Conservation (phyloP, 371 early-diverging fungal species). For the Choanephora cucurbitarum region DNA sequence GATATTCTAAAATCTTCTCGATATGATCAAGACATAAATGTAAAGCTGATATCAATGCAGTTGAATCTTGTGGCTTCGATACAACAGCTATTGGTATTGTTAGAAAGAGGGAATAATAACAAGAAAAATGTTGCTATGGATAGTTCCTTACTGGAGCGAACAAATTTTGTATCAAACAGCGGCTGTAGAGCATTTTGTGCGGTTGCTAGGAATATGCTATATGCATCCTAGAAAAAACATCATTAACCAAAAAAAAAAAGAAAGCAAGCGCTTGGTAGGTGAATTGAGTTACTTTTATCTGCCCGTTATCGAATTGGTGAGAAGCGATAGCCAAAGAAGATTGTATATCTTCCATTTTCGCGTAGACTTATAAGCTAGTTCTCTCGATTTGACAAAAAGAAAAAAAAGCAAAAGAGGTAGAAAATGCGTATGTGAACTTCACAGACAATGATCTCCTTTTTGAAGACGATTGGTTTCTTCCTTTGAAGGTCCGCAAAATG, state of each 20-base stretch:
- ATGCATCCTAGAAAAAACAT: constrained; percentile 23
- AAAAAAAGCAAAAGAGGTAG: not conserved
- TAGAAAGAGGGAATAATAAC: not conserved
- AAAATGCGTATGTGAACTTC: not conserved
- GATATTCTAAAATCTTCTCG: constrained; percentile 27
- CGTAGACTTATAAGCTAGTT: not conserved
- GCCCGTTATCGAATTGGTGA: constrained; percentile 25
- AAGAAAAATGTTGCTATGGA: not conserved
- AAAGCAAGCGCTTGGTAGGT: not conserved
- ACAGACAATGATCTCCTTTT: not conserved
- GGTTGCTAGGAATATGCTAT: constrained; percentile 21
- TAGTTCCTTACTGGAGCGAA: constrained; percentile 28
- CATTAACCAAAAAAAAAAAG: no score
- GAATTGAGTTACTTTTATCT: constrained; percentile 26
- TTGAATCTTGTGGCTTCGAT: constrained; percentile 24
- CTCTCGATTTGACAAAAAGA: not conserved
- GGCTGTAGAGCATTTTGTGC: constrained; percentile 25
- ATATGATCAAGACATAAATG: constrained; percentile 28
- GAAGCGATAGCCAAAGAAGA: constrained; percentile 26
- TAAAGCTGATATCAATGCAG: constrained; percentile 18
- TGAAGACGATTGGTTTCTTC: not conserved
- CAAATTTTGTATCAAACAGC: constrained; percentile 30
- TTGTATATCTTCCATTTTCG: constrained; percentile 28
- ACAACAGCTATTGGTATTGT: constrained; percentile 21
- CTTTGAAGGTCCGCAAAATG: no score